Evolutionary conservation across 2,329 filamentous ascomycete genomes (phyloP).

Genomic region (Ceratocystis huliohia): DNA sequence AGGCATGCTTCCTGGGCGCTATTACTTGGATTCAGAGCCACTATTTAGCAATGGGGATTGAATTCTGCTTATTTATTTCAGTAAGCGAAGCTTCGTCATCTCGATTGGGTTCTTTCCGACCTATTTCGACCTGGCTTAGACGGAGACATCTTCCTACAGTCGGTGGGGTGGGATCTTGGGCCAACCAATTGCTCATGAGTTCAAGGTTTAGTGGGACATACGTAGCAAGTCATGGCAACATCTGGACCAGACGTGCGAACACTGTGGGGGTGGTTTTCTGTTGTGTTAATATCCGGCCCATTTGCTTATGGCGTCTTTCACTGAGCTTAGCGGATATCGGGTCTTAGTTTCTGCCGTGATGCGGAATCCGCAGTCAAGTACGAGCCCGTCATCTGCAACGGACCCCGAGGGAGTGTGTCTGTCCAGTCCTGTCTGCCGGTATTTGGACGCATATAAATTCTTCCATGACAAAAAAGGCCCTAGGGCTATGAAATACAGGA

Average conservation of each 20-base stretch:
- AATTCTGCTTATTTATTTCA: background rate
- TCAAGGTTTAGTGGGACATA: background rate
- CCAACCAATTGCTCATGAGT: background rate
- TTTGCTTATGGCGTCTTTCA: background rate
- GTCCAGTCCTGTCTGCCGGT: background rate
- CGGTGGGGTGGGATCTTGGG: background rate
- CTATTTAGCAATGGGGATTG: background rate
- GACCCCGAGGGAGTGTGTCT: background rate
- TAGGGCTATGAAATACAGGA: too few species aligned
- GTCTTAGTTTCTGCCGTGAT: background rate
- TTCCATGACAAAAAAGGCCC: background rate
- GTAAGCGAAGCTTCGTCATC: background rate
- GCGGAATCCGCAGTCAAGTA: background rate
- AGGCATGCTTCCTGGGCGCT: background rate
- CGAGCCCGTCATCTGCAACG: background rate
- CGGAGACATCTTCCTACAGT: background rate
- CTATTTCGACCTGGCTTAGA: background rate
- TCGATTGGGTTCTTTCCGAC: background rate
- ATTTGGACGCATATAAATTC: background rate
- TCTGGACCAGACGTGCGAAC: background rate
- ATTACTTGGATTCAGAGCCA: background rate
- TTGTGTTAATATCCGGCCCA: too few species aligned
- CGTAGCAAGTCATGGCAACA: background rate
- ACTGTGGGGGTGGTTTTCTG: background rate
- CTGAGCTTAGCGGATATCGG: background rate